Percentiles rank a stretch among this genome's conserved stretches.
Conservation (phyloP, 2,329 filamentous ascomycete genomes). For the Colletotrichum sp. region DNA sequence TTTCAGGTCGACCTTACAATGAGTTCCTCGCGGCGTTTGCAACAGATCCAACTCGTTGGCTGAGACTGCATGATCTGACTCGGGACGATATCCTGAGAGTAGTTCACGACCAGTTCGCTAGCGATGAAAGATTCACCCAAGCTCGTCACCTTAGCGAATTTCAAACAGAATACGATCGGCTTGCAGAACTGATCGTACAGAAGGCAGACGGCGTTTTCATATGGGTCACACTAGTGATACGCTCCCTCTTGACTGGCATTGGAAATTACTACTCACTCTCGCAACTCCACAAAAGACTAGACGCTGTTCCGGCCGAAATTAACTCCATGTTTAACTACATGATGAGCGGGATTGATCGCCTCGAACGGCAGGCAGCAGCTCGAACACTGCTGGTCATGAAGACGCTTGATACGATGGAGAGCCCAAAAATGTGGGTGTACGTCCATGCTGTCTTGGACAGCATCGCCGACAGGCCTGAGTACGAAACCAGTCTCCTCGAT, state of each 20-base stretch:
- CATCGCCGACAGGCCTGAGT: background rate
- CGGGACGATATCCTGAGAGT: conserved; percentile 12
- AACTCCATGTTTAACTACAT: background rate
- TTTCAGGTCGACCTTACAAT: conserved; percentile 33
- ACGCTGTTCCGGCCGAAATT: background rate
- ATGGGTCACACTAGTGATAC: conserved; percentile 22
- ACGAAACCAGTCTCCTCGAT: background rate
- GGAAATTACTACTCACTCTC: background rate
- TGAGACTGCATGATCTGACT: conserved; percentile 23
- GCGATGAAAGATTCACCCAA: background rate
- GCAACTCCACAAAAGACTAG: background rate
- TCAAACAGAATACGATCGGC: background rate
- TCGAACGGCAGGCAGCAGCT: background rate
- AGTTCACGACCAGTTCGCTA: background rate
- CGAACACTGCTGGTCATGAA: background rate
- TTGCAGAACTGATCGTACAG: background rate
- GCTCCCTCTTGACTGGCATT: conserved; percentile 17
- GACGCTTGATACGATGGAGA: background rate
- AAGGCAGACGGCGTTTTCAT: background rate
- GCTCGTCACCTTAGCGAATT: background rate
- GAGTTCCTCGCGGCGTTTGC: conserved; percentile 22
- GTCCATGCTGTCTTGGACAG: background rate
- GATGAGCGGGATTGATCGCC: background rate
- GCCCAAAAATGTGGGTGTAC: background rate
- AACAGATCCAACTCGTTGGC: background rate